Percentiles rank a stretch among this genome's conserved stretches.
Conservation (phyloP, 176 grass and related monocot species). For the Hyparrhenia diplandra region DNA sequence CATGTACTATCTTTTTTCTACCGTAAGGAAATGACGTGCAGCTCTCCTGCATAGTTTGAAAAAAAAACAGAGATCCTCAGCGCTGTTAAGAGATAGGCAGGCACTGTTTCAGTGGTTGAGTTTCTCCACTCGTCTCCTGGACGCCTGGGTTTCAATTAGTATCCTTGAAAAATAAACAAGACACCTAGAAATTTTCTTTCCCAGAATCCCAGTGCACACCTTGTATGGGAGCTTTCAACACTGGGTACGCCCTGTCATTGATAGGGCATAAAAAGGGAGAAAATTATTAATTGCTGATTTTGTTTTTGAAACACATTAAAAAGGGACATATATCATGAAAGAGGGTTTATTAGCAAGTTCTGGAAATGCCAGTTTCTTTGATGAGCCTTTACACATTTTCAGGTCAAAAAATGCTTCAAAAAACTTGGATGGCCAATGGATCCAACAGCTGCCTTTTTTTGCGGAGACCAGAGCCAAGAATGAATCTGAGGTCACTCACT, state of each 20-base stretch:
- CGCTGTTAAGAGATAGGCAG: no score
- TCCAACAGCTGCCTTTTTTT: constrained; percentile 45
- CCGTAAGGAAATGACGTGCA: no score
- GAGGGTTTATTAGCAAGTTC: background rate
- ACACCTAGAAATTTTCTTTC: background rate
- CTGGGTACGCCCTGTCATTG: background rate
- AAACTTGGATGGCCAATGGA: constrained; percentile 74
- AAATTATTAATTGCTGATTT: background rate
- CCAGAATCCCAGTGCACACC: background rate
- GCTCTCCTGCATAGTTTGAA: no score
- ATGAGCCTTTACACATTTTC: constrained; percentile 29
- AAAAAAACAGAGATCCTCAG: no score
- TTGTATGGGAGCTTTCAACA: background rate
- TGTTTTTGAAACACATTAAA: background rate
- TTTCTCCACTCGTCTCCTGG: background rate
- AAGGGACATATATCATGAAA: background rate
- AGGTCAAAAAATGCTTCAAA: constrained; percentile 93
- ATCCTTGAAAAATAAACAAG: background rate
- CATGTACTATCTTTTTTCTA: no score
- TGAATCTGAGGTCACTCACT: constrained; percentile 34
- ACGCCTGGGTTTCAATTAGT: background rate
- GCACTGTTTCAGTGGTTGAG: background rate
- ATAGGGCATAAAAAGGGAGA: background rate
- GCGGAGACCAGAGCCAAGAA: background rate
- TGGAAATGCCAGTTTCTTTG: background rate